phyloP scores from a whole-genome alignment of 768 basidiomycete species.

The Phanerochaete sordida region DNA sequence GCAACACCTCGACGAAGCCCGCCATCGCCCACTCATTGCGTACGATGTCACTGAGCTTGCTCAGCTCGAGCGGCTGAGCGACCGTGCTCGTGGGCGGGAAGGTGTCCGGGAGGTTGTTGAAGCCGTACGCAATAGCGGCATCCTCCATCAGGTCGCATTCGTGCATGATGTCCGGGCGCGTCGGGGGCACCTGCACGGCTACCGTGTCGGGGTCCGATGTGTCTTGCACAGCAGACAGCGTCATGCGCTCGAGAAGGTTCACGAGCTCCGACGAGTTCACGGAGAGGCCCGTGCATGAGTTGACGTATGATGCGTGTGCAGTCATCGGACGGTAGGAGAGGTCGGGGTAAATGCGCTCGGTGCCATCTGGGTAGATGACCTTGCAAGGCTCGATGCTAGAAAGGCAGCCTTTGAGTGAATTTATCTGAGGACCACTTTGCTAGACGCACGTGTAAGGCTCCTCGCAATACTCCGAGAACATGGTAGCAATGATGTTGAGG shows the following conservation, averaged over 20 bases:
- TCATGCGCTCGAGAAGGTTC: conserved; percentile 80
- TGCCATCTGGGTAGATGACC: conserved; percentile 76
- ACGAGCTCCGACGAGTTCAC: conserved; percentile 66
- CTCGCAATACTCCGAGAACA: conserved; percentile 97
- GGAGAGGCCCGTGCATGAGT: conserved; percentile 88
- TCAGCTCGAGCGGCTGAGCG: conserved; percentile 86
- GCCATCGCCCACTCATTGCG: conserved; percentile 90
- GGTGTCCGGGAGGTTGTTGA: conserved; percentile 90
- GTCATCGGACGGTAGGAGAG: conserved; percentile 66
- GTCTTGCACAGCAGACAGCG: conserved; percentile 56
- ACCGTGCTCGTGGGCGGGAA: conserved; percentile 96
- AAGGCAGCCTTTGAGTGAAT: not conserved
- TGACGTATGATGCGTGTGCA: conserved; percentile 88
- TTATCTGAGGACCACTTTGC: no score
- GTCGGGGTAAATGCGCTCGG: conserved; percentile 74
- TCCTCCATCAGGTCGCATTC: conserved; percentile 99
- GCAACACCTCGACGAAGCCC: conserved; percentile 94
- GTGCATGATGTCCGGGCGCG: conserved; percentile 96
- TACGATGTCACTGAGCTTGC: conserved; percentile 85
- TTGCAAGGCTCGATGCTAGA: conserved; percentile 90
- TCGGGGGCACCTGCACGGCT: conserved; percentile 78
- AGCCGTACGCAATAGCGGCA: conserved; percentile 95
- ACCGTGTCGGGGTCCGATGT: conserved; percentile 61
- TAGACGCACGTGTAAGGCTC: conserved; percentile 82
- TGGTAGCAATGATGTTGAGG: conserved; percentile 89